A percentile compares a stretch with the other conserved stretches of the same genome.
Evolutionary conservation across 805 yeast genomes (phyloP).

Genomic region (Candida berthetii): DNA sequence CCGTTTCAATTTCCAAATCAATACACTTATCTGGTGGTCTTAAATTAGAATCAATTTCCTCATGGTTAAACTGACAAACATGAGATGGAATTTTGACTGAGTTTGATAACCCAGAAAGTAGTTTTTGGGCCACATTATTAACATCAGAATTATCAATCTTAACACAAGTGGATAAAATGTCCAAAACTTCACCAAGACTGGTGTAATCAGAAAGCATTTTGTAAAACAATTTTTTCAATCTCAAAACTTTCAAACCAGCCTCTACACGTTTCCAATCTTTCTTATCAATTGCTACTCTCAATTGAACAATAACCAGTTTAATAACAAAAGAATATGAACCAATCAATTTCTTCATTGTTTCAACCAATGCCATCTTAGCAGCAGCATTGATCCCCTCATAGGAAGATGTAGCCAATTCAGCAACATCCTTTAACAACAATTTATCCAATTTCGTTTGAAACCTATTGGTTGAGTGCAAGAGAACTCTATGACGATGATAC

Average conservation of each 20-base stretch:
- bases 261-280: conserved; percentile 51
- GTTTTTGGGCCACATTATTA: conserved; percentile 43
- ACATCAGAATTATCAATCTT: conserved; percentile 50
- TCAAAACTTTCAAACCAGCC: conserved; percentile 56
- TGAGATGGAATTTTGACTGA: conserved; percentile 43
- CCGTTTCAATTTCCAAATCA: conserved; percentile 51
- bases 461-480: conserved; percentile 67
- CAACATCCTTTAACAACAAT: conserved; percentile 56
- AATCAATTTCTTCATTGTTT: conserved; percentile 63
- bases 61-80: conserved; percentile 45
- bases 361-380: conserved; percentile 63
- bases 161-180: conserved; percentile 47
- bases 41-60: conserved; percentile 31
- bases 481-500: conserved; percentile 69
- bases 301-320: conserved; percentile 38
- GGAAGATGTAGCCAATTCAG: conserved; percentile 57
- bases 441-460: conserved; percentile 62
- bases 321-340: conserved; percentile 58
- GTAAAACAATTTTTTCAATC: conserved; percentile 49
- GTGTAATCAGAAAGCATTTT: conserved; percentile 53
- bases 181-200: conserved; percentile 41
- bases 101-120: conserved; percentile 36
- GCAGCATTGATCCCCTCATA: conserved; percentile 64
- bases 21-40: conserved; percentile 58
- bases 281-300: conserved; percentile 41